These are phyloP conservation scores for Thermothelomyces thermophilus DNA, from an alignment of 2,329 filamentous ascomycete species.

Conservation along the genomic window DNA sequence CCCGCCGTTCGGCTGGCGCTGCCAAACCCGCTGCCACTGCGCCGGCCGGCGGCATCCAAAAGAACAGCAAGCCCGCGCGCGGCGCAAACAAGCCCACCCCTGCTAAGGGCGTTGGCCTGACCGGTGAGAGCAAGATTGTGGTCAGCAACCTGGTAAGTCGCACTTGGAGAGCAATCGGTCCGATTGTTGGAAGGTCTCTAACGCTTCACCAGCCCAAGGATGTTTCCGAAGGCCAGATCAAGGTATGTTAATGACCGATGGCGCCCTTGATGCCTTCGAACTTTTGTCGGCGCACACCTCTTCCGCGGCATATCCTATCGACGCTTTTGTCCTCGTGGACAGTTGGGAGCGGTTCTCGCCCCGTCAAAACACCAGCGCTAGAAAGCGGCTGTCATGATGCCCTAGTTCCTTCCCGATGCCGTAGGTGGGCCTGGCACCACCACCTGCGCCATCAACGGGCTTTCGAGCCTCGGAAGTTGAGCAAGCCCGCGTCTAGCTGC, in stretches of 20 bases:
- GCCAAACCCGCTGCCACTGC: conserved; percentile 51
- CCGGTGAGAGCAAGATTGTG: conserved; percentile 88
- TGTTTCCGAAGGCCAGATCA: conserved; percentile 94
- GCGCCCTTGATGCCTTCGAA: conserved; percentile 62
- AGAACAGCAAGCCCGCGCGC: conserved; percentile 60
- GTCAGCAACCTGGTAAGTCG: conserved; percentile 92
- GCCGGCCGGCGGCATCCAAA: conserved; percentile 80
- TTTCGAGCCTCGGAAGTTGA: conserved; percentile 22
- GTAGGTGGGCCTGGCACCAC: conserved; percentile 1
- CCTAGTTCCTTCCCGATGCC: conserved; percentile 22
- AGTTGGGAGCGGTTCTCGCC: conserved; percentile 15
- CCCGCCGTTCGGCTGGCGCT: conserved; percentile 43
- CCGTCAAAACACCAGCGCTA: conserved; percentile 13
- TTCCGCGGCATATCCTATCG: conserved; percentile 29
- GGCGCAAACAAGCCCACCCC: conserved; percentile 55
- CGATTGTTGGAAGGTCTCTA: too few species aligned
- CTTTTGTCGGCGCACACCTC: conserved; percentile 59
- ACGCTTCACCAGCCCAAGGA: conserved; percentile 70
- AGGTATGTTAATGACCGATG: conserved; percentile 99
- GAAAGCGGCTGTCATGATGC: conserved; percentile 21
- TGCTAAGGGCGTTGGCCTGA: conserved; percentile 53
- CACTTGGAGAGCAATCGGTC: too few species aligned
- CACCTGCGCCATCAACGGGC: conserved; percentile 8
- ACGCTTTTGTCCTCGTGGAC: conserved; percentile 23
- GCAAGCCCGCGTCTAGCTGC: conserved; percentile 21